Conservation (phyloP, 495 filamentous ascomycete genomes). For the Astrothelium macrocarpum region DNA sequence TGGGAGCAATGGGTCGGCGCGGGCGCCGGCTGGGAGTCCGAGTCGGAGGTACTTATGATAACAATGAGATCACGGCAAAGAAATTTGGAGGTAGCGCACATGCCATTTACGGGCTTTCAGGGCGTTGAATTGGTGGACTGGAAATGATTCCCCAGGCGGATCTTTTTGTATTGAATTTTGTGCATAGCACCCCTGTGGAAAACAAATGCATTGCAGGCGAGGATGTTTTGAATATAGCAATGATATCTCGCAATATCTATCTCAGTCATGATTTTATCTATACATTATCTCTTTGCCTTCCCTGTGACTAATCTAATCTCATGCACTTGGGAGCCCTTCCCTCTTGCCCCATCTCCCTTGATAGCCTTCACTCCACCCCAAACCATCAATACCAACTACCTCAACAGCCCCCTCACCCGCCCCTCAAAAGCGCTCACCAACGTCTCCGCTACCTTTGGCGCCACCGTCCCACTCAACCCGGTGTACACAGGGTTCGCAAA, state of each 20-base stretch:
- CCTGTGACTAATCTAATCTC: no score
- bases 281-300: no score
- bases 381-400: not conserved
- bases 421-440: slow-evolving; percentile 94
- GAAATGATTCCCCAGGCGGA: no score
- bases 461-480: slow-evolving; percentile 64
- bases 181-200: not conserved
- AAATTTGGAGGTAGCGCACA: no score
- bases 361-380: not conserved
- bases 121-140: no score
- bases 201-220: not conserved
- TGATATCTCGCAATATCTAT: slow-evolving; percentile 3
- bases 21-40: not conserved
- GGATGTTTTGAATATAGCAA: not conserved
- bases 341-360: not conserved
- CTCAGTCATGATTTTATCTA: not conserved
- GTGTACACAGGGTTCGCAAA: slow-evolving; percentile 81
- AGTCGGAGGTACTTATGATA: not conserved
- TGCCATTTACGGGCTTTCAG: no score
- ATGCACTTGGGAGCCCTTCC: no score
- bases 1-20: not conserved
- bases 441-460: slow-evolving; percentile 69
- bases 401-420: slow-evolving; percentile 49
- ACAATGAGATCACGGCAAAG: not conserved
- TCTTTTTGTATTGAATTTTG: not conserved